A percentile compares a stretch with the other conserved stretches of the same genome.
Evolutionary conservation across 768 basidiomycete genomes (phyloP).

Genomic region (Kwoniella sp.): DNA sequence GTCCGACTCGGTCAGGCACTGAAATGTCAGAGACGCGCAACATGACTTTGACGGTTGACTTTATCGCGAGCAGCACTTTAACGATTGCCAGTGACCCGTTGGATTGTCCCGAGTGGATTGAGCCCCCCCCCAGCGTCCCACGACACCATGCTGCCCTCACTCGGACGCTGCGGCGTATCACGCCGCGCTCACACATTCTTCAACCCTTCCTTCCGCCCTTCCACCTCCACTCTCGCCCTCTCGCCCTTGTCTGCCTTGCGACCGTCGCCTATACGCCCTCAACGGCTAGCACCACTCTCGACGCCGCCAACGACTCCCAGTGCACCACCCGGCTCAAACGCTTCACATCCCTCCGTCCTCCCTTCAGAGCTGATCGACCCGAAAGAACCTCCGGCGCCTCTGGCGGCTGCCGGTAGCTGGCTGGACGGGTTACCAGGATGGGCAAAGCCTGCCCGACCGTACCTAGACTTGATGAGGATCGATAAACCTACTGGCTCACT

Average conservation of each 20-base stretch:
- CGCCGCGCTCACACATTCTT: constrained; percentile 5
- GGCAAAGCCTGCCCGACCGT: constrained; percentile 56
- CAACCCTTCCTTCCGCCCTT: not conserved
- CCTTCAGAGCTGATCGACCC: constrained; percentile 9
- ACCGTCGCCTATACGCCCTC: not conserved
- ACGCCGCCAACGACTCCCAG: not conserved
- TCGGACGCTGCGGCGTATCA: too few species aligned
- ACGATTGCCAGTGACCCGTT: too few species aligned
- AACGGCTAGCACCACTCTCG: not conserved
- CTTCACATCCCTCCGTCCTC: constrained; percentile 2
- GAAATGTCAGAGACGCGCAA: too few species aligned
- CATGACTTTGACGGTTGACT: too few species aligned
- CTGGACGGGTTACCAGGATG: constrained; percentile 37
- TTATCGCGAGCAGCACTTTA: too few species aligned
- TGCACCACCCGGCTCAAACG: too few species aligned
- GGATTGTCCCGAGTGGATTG: too few species aligned
- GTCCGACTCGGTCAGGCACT: too few species aligned
- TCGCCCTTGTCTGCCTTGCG: not conserved
- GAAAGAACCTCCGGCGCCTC: not conserved
- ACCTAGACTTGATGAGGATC: constrained; percentile 76
- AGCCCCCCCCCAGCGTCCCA: too few species aligned
- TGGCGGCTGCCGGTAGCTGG: constrained; percentile 5
- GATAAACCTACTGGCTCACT: constrained; percentile 96
- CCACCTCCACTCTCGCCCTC: not conserved
- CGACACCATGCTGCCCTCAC: too few species aligned